These are phyloP conservation scores for Dothidotthia symphoricarpi DNA, from an alignment of 2,329 filamentous ascomycete genomes.

Conservation along the genomic window DNA sequence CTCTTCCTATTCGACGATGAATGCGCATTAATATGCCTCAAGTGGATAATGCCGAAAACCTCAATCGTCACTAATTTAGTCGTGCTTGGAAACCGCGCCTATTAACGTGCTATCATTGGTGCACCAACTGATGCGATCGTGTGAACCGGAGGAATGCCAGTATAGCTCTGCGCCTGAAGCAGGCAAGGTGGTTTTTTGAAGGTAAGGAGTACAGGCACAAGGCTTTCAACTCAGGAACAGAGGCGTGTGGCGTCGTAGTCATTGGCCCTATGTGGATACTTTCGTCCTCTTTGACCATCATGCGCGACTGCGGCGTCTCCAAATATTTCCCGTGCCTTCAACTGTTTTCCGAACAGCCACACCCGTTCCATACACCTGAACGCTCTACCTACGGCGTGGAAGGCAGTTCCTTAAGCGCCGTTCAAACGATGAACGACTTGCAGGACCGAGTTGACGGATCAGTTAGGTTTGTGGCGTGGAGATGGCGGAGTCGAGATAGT, in stretches of 20 bases:
- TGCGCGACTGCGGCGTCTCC: slow-evolving; percentile 26
- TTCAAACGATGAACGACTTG: slow-evolving; percentile 23
- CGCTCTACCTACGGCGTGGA: slow-evolving; percentile 33
- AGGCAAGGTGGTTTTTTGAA: slow-evolving; percentile 7
- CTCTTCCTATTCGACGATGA: slow-evolving; percentile 25
- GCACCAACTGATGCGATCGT: slow-evolving; percentile 2
- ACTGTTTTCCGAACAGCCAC: slow-evolving; percentile 32
- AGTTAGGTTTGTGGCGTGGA: slow-evolving; percentile 33
- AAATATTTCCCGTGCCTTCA: slow-evolving; percentile 16
- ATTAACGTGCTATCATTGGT: slow-evolving; percentile 13
- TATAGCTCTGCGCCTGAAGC: neutral
- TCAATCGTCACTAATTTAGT: slow-evolving; percentile 22
- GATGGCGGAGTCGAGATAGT: slow-evolving; percentile 15
- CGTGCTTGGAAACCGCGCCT: slow-evolving; percentile 12
- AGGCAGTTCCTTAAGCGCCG: slow-evolving; percentile 33
- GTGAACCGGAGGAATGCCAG: neutral
- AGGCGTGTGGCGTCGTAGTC: slow-evolving; percentile 12
- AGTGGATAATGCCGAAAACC: too few relatives aligned
- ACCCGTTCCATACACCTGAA: slow-evolving; percentile 26
- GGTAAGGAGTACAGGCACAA: too few relatives aligned
- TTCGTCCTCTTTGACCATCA: slow-evolving; percentile 6
- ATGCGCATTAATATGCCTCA: slow-evolving; percentile 3
- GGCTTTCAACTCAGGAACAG: slow-evolving; percentile 12
- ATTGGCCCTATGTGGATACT: slow-evolving; percentile 4
- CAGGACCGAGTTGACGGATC: slow-evolving; percentile 21